Evolutionary conservation across 768 basidiomycete genomes (phyloP).

Genomic region (Antrodiella citrinella): DNA sequence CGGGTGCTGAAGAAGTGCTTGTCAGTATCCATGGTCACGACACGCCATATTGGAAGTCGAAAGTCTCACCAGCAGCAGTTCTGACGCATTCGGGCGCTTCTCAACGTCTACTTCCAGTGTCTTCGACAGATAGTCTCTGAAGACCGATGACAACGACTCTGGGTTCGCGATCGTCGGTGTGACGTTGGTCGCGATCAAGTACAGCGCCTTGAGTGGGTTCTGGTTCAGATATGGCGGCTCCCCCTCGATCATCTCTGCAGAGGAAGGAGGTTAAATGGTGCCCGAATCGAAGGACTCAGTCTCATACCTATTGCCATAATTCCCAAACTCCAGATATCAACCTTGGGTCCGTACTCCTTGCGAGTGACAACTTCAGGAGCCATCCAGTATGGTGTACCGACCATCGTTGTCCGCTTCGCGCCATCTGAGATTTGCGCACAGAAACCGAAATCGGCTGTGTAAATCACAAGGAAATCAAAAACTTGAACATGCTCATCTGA

Average conservation of each 20-base stretch:
- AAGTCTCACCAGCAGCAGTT: constrained; percentile 60
- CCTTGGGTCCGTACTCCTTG: constrained; percentile 96
- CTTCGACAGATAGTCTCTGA: constrained; percentile 84
- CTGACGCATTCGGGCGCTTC: constrained; percentile 80
- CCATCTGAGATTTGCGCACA: constrained; percentile 93
- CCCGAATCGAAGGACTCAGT: no score
- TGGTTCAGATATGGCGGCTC: constrained; percentile 96
- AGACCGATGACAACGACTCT: constrained; percentile 61
- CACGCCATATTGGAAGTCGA: not conserved
- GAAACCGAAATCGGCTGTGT: constrained; percentile 93
- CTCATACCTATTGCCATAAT: constrained; percentile 94
- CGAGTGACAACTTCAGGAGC: constrained; percentile 96
- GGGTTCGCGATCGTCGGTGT: constrained; percentile 96
- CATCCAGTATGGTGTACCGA: constrained; percentile 99
- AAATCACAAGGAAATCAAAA: no score
- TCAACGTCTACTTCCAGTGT: constrained; percentile 93
- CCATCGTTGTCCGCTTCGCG: constrained; percentile 95
- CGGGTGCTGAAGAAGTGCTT: constrained; percentile 49
- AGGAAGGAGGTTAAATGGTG: no score
- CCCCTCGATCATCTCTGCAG: constrained; percentile 92
- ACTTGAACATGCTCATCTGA: no score
- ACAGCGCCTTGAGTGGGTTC: constrained; percentile 93
- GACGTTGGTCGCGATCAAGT: constrained; percentile 97
- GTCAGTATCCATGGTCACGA: not conserved
- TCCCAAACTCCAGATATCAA: constrained; percentile 95